Evolutionary conservation across 768 basidiomycete genomes (phyloP).

Genomic region (Leucocoprinus leucothites): DNA sequence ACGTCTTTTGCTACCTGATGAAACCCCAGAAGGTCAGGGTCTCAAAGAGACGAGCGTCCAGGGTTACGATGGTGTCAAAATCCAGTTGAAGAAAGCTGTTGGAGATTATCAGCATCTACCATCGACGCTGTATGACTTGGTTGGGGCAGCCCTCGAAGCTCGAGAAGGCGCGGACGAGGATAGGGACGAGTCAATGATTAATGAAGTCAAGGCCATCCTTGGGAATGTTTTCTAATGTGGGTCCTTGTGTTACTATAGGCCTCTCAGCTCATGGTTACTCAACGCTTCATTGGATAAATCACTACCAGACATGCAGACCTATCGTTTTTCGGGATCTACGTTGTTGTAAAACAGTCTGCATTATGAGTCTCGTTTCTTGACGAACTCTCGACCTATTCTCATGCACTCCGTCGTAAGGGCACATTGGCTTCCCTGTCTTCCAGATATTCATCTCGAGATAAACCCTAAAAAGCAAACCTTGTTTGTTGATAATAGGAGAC

Average conservation of each 20-base stretch:
- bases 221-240: constrained; percentile 19
- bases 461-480: no score
- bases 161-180: constrained; percentile 21
- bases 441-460: no score
- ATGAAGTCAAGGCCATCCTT: constrained; percentile 25
- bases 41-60: constrained; percentile 30
- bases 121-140: constrained; percentile 26
- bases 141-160: constrained; percentile 31
- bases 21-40: constrained; percentile 5
- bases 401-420: no score
- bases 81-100: constrained; percentile 25
- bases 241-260: neutral
- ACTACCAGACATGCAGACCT: no score
- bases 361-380: no score
- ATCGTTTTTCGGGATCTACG: no score
- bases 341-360: no score
- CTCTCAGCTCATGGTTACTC: no score
- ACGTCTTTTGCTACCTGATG: constrained; percentile 24
- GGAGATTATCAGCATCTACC: constrained; percentile 27
- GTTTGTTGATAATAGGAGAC: no score
- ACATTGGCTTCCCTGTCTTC: no score
- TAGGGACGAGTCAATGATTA: constrained; percentile 24
- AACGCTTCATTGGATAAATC: no score
- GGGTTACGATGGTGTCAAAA: constrained; percentile 29
- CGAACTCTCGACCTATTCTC: no score